Conservation (phyloP, 1,284 basidiomycete species). For the Amylostereum areolatum region DNA sequence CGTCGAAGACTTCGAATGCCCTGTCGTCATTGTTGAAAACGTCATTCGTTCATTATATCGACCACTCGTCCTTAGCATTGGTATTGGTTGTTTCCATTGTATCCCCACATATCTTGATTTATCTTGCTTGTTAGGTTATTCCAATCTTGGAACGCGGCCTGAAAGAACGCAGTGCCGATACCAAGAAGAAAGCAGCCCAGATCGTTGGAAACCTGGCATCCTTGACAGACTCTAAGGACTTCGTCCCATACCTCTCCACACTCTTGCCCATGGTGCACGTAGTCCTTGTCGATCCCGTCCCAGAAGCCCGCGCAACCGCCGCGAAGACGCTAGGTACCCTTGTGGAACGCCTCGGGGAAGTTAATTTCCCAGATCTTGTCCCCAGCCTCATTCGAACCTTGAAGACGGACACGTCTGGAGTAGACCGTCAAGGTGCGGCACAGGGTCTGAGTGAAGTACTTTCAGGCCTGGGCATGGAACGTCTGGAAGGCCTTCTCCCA, state of each 20-base stretch:
- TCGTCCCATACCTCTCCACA: constrained; percentile 89
- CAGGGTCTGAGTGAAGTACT: constrained; percentile 97
- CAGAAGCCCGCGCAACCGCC: constrained; percentile 94
- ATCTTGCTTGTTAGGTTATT: constrained; percentile 60
- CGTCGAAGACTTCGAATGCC: constrained; percentile 85
- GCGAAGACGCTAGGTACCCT: constrained; percentile 97
- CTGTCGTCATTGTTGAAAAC: constrained; percentile 84
- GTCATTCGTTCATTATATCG: constrained; percentile 98
- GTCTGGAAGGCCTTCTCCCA: constrained; percentile 90
- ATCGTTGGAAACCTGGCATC: constrained; percentile 97
- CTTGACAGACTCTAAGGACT: constrained; percentile 93
- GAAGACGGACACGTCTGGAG: constrained; percentile 91
- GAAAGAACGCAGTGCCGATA: constrained; percentile 87
- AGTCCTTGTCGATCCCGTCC: constrained; percentile 93
- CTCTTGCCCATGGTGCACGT: constrained; percentile 89
- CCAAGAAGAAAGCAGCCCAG: constrained; percentile 93
- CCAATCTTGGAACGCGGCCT: constrained; percentile 95
- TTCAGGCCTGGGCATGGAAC: constrained; percentile 94
- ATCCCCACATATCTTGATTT: constrained; percentile 9
- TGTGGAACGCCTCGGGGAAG: constrained; percentile 93
- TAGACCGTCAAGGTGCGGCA: constrained; percentile 96
- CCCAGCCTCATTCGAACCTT: constrained; percentile 86
- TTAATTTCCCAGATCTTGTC: constrained; percentile 94
- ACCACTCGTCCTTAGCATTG: constrained; percentile 95
- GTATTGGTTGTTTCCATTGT: constrained; percentile 35